Conservation (phyloP, 2,329 filamentous ascomycete genomes). For the Tolypocladium ovalisporum region DNA sequence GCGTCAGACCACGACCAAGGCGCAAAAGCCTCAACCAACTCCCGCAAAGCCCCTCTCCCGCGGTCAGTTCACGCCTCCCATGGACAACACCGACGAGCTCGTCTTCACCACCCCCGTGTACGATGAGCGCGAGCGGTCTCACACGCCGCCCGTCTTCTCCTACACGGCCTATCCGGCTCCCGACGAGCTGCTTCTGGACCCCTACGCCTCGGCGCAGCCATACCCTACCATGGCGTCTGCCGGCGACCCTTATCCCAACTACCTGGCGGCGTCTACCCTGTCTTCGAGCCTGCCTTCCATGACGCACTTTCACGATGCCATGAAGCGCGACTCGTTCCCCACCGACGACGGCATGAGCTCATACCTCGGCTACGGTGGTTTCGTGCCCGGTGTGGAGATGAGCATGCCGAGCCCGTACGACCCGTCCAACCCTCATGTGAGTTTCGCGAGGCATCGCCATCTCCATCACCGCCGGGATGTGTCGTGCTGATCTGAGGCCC, state of each 20-base stretch:
- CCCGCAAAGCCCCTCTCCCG: constrained; percentile 31
- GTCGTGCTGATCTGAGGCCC: constrained; percentile 37
- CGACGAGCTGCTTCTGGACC: constrained; percentile 51
- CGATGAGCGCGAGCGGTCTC: constrained; percentile 57
- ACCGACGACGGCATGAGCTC: constrained; percentile 51
- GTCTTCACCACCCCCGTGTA: constrained; percentile 46
- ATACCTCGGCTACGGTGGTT: constrained; percentile 54
- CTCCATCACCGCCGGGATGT: constrained; percentile 28
- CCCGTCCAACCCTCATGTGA: constrained; percentile 64
- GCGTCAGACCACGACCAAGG: constrained; percentile 15
- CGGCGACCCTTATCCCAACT: constrained; percentile 42
- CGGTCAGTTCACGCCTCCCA: constrained; percentile 50
- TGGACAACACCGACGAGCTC: constrained; percentile 51
- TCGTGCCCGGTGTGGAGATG: constrained; percentile 54
- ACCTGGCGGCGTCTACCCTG: constrained; percentile 37
- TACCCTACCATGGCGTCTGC: constrained; percentile 41
- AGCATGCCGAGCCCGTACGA: constrained; percentile 51
- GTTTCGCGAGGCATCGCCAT: constrained; percentile 31
- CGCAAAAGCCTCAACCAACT: constrained; percentile 11
- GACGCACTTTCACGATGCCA: constrained; percentile 50
- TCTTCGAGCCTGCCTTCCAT: constrained; percentile 54
- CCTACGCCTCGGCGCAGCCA: constrained; percentile 42
- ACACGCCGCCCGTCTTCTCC: constrained; percentile 57
- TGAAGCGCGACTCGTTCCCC: constrained; percentile 54
- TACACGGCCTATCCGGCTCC: constrained; percentile 59